These are phyloP conservation scores for Scheffersomyces quercinus DNA, from an alignment of 1,139 yeast genomes.

Conservation along the genomic window DNA sequence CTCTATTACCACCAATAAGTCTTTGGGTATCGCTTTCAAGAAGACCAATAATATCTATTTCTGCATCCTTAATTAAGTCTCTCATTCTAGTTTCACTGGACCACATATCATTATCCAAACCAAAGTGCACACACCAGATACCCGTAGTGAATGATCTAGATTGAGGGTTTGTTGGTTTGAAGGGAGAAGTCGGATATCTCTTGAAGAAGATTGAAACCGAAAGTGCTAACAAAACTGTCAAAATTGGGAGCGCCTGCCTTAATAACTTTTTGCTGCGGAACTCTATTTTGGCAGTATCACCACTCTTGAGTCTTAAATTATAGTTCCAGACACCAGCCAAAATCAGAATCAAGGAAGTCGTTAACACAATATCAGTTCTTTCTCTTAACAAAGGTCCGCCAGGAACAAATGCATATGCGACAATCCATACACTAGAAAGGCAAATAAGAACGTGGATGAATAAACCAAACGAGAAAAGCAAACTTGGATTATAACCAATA, in stretches of 20 bases:
- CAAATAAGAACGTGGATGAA: slow-evolving; percentile 56
- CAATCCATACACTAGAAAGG: slow-evolving; percentile 92
- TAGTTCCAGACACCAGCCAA: slow-evolving; percentile 38
- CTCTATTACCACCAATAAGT: slow-evolving; percentile 92
- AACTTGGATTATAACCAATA: slow-evolving; percentile 59
- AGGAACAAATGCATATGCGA: slow-evolving; percentile 97
- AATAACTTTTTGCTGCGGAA: slow-evolving; percentile 20
- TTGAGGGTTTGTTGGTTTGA: slow-evolving; percentile 75
- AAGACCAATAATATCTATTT: slow-evolving; percentile 86
- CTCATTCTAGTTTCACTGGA: slow-evolving; percentile 91
- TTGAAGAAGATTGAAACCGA: slow-evolving; percentile 47
- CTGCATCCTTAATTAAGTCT: slow-evolving; percentile 77
- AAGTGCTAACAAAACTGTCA: slow-evolving; percentile 33
- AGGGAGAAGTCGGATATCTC: slow-evolving; percentile 59
- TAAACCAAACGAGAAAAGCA: slow-evolving; percentile 58
- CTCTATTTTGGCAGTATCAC: slow-evolving; percentile 23
- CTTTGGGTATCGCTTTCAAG: slow-evolving; percentile 93
- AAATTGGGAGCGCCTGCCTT: slow-evolving; percentile 23
- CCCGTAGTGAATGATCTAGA: slow-evolving; percentile 85
- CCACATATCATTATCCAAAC: slow-evolving; percentile 98
- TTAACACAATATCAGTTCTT: slow-evolving; percentile 74
- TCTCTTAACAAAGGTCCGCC: slow-evolving; percentile 88
- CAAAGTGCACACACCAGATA: slow-evolving; percentile 97
- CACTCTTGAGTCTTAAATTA: slow-evolving; percentile 23
- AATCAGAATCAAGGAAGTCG: slow-evolving; percentile 46